Base-by-base conservation (phyloP, 441 rosid species). In the Lepidium campestre region DNA sequence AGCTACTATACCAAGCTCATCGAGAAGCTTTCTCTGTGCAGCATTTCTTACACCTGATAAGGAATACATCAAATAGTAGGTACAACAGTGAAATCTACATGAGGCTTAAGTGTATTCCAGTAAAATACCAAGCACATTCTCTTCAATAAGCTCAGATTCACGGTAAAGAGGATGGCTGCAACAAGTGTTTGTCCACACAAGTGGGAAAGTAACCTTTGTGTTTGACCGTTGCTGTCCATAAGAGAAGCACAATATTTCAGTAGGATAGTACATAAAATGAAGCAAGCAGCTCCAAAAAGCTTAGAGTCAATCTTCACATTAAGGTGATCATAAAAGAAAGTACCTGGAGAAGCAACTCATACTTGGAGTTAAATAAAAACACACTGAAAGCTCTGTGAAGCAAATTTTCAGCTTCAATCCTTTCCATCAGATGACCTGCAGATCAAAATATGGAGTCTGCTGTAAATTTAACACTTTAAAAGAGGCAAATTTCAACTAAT, bases 151-250 rank as follows among this genome's bases (percentile, higher is more conserved):
- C 83, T 93, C 98, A 13, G 98, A 80, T 57, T 89, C 95, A 65
- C 97, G 94, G 80, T 82, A 81, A 48, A 93, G 77, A 18, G 98
- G 97, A 74, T 93, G 98, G 81, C 97, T 93, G 79, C 98, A 93
- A 80, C 98, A 93, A 50, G 98, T 90, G 89, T 93, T 93, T 39
- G 98, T 93, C 98, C 98, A 90, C 71, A 90, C 96, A 36, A 86
- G 93, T 56, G 99, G 99, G 69, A 93, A 91, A 18, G 99, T 93
- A 48, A 93, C 97, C 80, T 93, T 93, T 15, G 97, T 87, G 32
- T 84, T 87, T 72, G 97, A 93, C 39, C 96, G 86, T 93, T 93
- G 96, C 99, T 93, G 87, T 65, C 40, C 56, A 50, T 3, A 45
- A 37, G 42, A 58, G 46, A 12, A 58, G 5, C 45, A 13, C 3